A percentile compares a stretch with the other conserved stretches of the same genome.
These are phyloP conservation scores for Sporothrix phasma DNA, from an alignment of 2,329 filamentous ascomycete genomes.

Conservation along the genomic window DNA sequence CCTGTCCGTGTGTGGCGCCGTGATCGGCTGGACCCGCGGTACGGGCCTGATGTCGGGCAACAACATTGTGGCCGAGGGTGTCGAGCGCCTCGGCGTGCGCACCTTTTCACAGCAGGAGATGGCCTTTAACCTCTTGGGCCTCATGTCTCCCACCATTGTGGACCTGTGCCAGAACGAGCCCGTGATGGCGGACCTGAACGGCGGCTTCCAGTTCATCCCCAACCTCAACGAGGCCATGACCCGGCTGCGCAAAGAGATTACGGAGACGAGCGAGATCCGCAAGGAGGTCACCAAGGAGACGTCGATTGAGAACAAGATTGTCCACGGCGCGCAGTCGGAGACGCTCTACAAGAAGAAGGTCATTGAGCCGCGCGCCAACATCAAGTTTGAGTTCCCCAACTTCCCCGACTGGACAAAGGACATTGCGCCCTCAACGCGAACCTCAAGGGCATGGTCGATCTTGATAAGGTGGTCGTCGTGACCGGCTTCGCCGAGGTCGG, in stretches of 20 bases:
- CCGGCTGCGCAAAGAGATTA: conserved; percentile 85
- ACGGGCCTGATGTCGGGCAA: conserved; percentile 61
- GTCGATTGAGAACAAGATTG: conserved; percentile 89
- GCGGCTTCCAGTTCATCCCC: conserved; percentile 92
- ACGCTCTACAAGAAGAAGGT: conserved; percentile 89
- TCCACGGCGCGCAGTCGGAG: conserved; percentile 90
- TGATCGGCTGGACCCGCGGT: conserved; percentile 98
- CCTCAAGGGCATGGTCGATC: conserved; percentile 95
- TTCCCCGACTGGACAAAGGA: conserved; percentile 89
- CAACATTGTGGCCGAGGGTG: conserved; percentile 86
- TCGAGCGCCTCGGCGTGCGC: conserved; percentile 91
- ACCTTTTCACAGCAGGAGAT: conserved; percentile 99
- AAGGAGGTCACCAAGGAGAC: conserved; percentile 92
- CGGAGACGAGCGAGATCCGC: conserved; percentile 88
- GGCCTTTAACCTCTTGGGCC: conserved; percentile 94
- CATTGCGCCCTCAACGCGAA: conserved; percentile 78
- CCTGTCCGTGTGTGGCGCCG: conserved; percentile 94
- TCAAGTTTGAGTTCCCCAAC: conserved; percentile 92
- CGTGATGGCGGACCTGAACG: conserved; percentile 94
- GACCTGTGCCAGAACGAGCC: conserved; percentile 93
- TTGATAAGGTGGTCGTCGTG: conserved; percentile 95
- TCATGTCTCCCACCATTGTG: conserved; percentile 90
- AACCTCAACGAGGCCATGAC: conserved; percentile 93
- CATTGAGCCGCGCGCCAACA: conserved; percentile 88
- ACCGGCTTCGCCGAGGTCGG: conserved; percentile 94